Base-by-base conservation (phyloP, 805 yeast genomes). In the Cyberlindnera maclurae region DNA sequence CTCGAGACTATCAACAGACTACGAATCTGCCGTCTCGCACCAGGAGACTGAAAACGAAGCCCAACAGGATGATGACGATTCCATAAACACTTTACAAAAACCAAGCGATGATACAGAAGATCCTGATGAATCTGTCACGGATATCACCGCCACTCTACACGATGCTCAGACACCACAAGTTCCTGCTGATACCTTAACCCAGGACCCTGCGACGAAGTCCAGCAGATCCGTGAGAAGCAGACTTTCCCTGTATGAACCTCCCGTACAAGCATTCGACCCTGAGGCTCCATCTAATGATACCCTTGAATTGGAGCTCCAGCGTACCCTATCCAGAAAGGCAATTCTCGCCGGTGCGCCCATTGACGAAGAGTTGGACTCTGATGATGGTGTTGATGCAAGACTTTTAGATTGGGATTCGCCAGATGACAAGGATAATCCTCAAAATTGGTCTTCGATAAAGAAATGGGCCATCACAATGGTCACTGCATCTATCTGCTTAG, bases 381-480 rank as follows among this genome's bases (percentile, higher is more conserved):
- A 52, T 10, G 52, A 46, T 10, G 47, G 36, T n/a, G 54, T 65
- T 12, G 71, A 68, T 39, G 68, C 74, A 3, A 47, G 54, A 18
- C 46, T 59, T 4, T 51, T 74, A 41, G 70, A 66, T 17, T 82
- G 85, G 83, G 89, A 82, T 49, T 60, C 67, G 1, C 77, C 78
- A 1, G 67, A 62, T 24, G 89, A 82, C 54, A 67, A 64, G 35
- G 84, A 55, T 20, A 75, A 80, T 53, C 90, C 90, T 10, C 67
- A 67, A 42, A 82, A 81, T 54, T 82, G 88, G 88, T 70, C 84
- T 3, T 18, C 36, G 4, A 63, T 71, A 71, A 77, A 71, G 54
- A 78, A 72, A 59, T 81, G 89, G 88, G 54, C 57, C 30, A 62
- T 74, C 40, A 81, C 89, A 1, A 71, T 77, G 75, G 68, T 75